These are phyloP conservation scores for Chlorella sorokiniana DNA, from an alignment of 139 green algal species.

Conservation along the genomic window DNA sequence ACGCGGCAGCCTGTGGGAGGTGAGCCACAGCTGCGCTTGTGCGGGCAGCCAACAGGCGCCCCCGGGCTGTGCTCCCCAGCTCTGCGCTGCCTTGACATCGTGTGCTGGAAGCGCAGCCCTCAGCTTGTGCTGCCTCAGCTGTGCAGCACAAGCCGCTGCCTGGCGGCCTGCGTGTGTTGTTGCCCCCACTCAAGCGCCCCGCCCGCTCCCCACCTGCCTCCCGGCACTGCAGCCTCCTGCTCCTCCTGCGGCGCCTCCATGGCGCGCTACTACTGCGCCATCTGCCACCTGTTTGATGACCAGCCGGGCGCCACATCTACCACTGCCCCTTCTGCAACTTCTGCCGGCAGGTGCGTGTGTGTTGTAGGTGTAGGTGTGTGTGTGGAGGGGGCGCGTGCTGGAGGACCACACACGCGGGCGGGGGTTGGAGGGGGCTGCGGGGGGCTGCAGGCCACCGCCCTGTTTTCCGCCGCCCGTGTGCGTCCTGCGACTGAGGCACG, in stretches of 20 bases:
- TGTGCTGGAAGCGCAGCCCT: too few relatives aligned
- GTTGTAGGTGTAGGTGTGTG: background rate
- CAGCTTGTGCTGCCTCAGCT: too few relatives aligned
- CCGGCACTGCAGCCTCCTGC: conserved; percentile 51
- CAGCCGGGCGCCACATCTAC: conserved; percentile 86
- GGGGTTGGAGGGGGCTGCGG: too few relatives aligned
- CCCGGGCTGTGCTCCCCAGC: background rate
- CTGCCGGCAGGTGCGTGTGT: conserved; percentile 61
- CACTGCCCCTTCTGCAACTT: conserved; percentile 99
- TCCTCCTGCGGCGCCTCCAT: conserved; percentile 59
- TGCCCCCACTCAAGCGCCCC: background rate
- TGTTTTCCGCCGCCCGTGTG: too few relatives aligned
- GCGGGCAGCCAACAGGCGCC: too few relatives aligned
- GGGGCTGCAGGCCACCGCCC: too few relatives aligned
- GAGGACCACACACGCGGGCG: too few relatives aligned
- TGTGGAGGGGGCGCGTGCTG: too few relatives aligned
- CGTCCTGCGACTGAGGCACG: too few relatives aligned
- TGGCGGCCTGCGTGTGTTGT: background rate
- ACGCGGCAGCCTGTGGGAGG: conserved; percentile 73
- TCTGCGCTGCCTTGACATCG: too few relatives aligned
- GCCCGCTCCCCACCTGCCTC: too few relatives aligned
- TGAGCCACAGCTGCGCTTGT: background rate
- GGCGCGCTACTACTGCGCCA: conserved; percentile 94
- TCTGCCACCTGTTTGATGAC: conserved; percentile 98
- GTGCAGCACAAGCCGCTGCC: background rate